A percentile compares a stretch with the other conserved stretches of the same genome.
These are phyloP conservation scores for Penicillium sp. DNA, from an alignment of 2,329 filamentous ascomycete genomes.

Conservation along the genomic window DNA sequence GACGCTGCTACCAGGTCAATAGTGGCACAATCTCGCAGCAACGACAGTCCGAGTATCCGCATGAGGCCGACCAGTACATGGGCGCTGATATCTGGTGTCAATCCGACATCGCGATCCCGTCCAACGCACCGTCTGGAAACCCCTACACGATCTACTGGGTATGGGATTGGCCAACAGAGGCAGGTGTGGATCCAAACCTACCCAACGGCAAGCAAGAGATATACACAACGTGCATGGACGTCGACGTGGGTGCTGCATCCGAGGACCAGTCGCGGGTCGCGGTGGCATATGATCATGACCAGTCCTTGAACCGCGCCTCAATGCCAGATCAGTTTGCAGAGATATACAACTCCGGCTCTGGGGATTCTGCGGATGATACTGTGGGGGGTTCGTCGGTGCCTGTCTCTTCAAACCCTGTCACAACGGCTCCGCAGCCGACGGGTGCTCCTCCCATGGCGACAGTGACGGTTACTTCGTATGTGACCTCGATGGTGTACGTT, in stretches of 20 bases:
- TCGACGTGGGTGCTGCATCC: slow-evolving; percentile 45
- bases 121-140: slow-evolving; percentile 64
- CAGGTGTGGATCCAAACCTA: slow-evolving; percentile 39
- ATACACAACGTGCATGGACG: slow-evolving; percentile 57
- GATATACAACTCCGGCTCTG: slow-evolving; percentile 26
- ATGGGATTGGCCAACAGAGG: slow-evolving; percentile 84
- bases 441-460: slow-evolving; percentile 6
- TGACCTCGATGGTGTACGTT: slow-evolving; percentile 30
- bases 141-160: slow-evolving; percentile 91
- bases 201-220: slow-evolving; percentile 52
- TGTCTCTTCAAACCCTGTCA: not conserved
- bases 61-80: slow-evolving; percentile 56
- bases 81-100: slow-evolving; percentile 76
- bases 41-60: slow-evolving; percentile 63
- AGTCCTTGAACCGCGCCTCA: slow-evolving; percentile 45
- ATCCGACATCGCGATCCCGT: slow-evolving; percentile 76
- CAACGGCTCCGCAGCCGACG: not conserved
- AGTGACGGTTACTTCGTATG: slow-evolving; percentile 33
- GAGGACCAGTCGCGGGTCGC: slow-evolving; percentile 19
- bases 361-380: not conserved
- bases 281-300: slow-evolving; percentile 35
- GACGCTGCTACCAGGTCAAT: slow-evolving; percentile 84
- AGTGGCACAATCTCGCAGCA: slow-evolving; percentile 59
- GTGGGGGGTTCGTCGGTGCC: not conserved
- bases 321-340: slow-evolving; percentile 45